Conservation (phyloP, 768 basidiomycete genomes). For the Trametes elegans region DNA sequence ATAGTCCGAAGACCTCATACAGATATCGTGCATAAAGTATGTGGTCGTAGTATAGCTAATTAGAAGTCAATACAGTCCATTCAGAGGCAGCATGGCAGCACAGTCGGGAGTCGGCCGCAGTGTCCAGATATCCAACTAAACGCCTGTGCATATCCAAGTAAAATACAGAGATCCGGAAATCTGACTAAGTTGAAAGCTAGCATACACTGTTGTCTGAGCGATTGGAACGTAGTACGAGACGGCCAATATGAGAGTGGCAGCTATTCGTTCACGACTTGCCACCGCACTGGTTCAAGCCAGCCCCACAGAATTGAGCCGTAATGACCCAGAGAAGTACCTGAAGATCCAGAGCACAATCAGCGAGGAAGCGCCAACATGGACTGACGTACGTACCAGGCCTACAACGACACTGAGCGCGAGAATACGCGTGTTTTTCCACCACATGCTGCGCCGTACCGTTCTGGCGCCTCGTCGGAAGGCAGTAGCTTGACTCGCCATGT, state of each 20-base stretch:
- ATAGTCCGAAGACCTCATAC: too few species aligned
- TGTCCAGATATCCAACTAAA: background rate
- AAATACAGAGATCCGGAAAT: background rate
- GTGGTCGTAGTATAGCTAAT: too few species aligned
- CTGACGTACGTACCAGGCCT: slow-evolving; percentile 51
- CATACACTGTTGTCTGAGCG: background rate
- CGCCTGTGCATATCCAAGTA: background rate
- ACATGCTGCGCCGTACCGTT: slow-evolving; percentile 80
- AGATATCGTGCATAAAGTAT: too few species aligned
- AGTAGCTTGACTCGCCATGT: slow-evolving; percentile 90
- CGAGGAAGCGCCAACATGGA: slow-evolving; percentile 8
- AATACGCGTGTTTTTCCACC: slow-evolving; percentile 82
- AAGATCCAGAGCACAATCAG: slow-evolving; percentile 10
- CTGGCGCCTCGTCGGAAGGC: slow-evolving; percentile 90
- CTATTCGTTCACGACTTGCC: slow-evolving; percentile 23
- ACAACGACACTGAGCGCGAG: slow-evolving; percentile 68
- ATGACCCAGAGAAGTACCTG: slow-evolving; percentile 81
- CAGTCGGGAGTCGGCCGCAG: too few species aligned
- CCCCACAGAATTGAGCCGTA: slow-evolving; percentile 88
- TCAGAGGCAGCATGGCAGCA: too few species aligned
- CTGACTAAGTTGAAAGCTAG: background rate
- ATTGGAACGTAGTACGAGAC: background rate
- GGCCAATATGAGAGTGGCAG: background rate
- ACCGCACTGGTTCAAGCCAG: slow-evolving; percentile 68
- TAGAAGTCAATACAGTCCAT: too few species aligned